A percentile compares a stretch with the other conserved stretches of the same genome.
These are phyloP conservation scores for Dujonia santamariae DNA, from an alignment of 1,139 yeast genomes.

Conservation along the genomic window DNA sequence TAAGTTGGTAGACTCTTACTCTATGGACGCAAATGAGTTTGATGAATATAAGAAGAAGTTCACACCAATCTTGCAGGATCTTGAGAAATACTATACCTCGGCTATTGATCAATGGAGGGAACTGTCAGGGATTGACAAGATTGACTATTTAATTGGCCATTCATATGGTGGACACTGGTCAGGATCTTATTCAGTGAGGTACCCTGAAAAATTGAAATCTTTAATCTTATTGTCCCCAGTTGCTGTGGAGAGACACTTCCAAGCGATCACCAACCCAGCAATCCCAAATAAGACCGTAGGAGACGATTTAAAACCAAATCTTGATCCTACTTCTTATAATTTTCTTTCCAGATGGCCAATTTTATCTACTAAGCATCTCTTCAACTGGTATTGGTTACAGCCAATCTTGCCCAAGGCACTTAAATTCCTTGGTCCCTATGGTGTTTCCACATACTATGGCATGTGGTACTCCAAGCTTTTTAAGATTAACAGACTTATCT, in stretches of 20 bases:
- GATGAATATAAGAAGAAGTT: constrained; percentile 33
- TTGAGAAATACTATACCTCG: constrained; percentile 34
- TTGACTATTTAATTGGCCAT: constrained; percentile 45
- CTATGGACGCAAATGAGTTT: constrained; percentile 26
- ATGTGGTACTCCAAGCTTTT: constrained; percentile 46
- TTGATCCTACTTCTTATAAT: constrained; percentile 35
- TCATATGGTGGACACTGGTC: constrained; percentile 50
- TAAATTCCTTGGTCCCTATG: constrained; percentile 50
- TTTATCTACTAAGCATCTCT: constrained; percentile 25
- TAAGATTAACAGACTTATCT: constrained; percentile 42
- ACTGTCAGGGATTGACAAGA: constrained; percentile 25
- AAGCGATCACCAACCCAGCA: constrained; percentile 50
- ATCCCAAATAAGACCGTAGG: constrained; percentile 7
- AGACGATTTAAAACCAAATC: constrained; percentile 23
- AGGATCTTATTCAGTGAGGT: constrained; percentile 34
- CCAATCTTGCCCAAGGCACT: constrained; percentile 44
- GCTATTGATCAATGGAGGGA: constrained; percentile 42
- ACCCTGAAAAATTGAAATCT: constrained; percentile 60
- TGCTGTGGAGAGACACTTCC: constrained; percentile 76
- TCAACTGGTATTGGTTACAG: constrained; percentile 39
- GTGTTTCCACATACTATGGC: constrained; percentile 40
- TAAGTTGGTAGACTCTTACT: constrained; percentile 36
- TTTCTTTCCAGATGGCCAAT: constrained; percentile 48
- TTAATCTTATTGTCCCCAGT: constrained; percentile 84
- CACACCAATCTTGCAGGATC: constrained; percentile 36